These are phyloP conservation scores for Aureobasidium sp. DNA, from an alignment of 2,329 filamentous ascomycete species.

Conservation along the genomic window DNA sequence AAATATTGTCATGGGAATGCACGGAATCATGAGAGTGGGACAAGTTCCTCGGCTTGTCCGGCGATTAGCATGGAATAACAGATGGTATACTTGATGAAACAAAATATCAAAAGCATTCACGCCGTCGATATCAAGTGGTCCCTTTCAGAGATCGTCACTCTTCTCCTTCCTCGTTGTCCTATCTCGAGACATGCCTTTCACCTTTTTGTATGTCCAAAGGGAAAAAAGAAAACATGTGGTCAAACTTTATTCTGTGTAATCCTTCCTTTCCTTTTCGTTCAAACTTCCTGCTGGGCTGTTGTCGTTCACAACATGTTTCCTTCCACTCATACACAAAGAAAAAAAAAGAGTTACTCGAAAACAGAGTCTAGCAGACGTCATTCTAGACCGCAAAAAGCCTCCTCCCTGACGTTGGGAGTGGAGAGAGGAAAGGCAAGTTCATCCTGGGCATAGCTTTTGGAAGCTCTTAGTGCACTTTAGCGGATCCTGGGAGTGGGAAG, in stretches of 20 bases:
- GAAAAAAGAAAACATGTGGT: not conserved
- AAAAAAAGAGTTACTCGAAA: not conserved
- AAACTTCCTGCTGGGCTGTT: not conserved
- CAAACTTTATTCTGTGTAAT: not conserved
- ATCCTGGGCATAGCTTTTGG: too few species aligned
- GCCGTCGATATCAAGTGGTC: too few species aligned
- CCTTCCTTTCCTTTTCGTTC: not conserved
- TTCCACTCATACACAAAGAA: not conserved
- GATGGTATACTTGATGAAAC: not conserved
- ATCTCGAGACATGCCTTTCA: too few species aligned
- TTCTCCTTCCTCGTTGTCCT: too few species aligned
- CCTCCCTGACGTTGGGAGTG: too few species aligned
- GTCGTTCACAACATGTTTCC: not conserved
- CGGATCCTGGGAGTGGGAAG: not conserved
- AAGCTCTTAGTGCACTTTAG: not conserved
- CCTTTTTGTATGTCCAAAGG: not conserved
- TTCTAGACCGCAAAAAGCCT: not conserved
- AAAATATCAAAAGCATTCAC: not conserved
- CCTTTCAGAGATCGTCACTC: too few species aligned
- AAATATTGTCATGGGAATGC: not conserved
- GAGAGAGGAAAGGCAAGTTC: too few species aligned
- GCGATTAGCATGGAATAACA: not conserved
- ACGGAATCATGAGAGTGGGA: not conserved
- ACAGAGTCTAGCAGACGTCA: not conserved
- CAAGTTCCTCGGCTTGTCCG: not conserved